Evolutionary conservation across 202 grass and related monocot genomes (phyloP).

Genomic region (Carex sylvatica): DNA sequence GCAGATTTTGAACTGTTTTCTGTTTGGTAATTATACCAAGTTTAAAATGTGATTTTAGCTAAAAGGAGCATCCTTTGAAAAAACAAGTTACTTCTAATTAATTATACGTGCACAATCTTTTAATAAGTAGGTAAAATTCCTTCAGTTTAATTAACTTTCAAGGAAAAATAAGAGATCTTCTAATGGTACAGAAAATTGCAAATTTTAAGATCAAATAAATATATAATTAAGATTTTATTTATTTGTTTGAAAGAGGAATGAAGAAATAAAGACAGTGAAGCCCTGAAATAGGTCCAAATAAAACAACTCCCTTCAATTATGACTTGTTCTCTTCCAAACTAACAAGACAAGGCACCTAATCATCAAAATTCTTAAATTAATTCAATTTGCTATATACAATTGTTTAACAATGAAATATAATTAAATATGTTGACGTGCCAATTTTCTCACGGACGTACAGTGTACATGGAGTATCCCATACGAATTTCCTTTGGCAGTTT

Average conservation of each 20-base stretch:
- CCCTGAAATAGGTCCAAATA: background rate
- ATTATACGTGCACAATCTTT: background rate
- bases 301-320: background rate
- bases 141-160: background rate
- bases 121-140: background rate
- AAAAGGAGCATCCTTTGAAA: background rate
- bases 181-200: background rate
- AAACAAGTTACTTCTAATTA: background rate
- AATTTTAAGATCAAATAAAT: background rate
- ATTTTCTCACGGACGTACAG: background rate
- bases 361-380: conserved; percentile 10
- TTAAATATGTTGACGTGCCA: conserved; percentile 4
- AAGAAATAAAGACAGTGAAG: background rate
- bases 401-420: background rate
- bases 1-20: background rate
- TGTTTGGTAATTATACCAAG: background rate
- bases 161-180: background rate
- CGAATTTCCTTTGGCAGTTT: background rate
- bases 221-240: too few relatives aligned
- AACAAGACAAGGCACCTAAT: conserved; percentile 6
- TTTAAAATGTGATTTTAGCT: background rate
- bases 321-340: background rate
- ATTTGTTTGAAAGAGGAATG: background rate
- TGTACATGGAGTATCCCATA: background rate
- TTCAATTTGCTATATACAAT: background rate